Conservation (phyloP, 169 alveolate species). For the Eimeria necatrix region DNA sequence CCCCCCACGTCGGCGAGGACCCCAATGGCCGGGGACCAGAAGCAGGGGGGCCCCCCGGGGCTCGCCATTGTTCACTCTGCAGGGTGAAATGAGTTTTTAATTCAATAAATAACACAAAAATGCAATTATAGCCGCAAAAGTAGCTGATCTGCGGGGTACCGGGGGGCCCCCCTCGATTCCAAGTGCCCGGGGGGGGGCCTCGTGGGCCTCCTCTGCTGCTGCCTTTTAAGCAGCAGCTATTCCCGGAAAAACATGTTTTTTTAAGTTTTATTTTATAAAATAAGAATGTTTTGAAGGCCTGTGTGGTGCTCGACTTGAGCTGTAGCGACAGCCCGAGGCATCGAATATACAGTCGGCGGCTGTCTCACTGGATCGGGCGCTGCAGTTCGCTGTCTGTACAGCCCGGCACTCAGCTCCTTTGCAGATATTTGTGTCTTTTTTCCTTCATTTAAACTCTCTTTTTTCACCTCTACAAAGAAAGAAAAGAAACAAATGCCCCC, state of each 20-base stretch:
- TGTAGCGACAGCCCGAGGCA: neutral
- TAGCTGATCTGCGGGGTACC: too few relatives aligned
- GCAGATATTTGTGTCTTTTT: neutral
- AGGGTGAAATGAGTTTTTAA: too few relatives aligned
- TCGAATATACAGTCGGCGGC: neutral
- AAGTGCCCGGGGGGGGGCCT: neutral
- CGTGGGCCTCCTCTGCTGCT: neutral
- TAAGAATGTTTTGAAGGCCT: neutral
- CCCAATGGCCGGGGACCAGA: slow-evolving; percentile 20
- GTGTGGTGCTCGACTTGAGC: neutral
- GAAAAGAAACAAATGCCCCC: too few relatives aligned
- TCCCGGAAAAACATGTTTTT: neutral
- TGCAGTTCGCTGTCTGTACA: neutral
- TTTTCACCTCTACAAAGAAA: too few relatives aligned
- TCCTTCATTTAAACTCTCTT: neutral
- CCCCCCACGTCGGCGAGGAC: slow-evolving; percentile 47
- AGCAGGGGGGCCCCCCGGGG: neutral
- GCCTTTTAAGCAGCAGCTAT: neutral
- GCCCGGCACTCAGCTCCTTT: too few relatives aligned
- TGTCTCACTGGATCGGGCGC: slow-evolving; percentile 57
- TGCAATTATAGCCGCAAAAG: too few relatives aligned
- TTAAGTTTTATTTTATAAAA: neutral
- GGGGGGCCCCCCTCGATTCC: neutral
- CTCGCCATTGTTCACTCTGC: neutral
- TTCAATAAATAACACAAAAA: too few relatives aligned